Evolutionary conservation across 2,329 filamentous ascomycete species (phyloP).

Genomic region (Claviceps paspali): DNA sequence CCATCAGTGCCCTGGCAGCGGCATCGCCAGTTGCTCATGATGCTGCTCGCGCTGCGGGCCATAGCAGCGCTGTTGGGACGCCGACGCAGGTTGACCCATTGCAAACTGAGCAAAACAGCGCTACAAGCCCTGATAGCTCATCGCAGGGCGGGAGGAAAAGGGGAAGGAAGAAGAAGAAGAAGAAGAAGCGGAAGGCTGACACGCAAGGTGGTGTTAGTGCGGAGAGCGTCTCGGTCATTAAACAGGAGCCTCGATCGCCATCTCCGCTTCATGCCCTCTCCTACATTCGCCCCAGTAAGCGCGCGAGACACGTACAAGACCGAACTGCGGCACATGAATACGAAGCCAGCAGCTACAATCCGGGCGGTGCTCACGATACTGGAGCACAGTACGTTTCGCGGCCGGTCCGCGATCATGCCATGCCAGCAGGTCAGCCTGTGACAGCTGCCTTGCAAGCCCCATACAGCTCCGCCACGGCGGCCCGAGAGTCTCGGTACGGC

Average conservation of each 20-base stretch:
- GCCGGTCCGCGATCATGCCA: conserved; percentile 15
- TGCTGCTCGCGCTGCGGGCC: conserved; percentile 30
- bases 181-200: conserved; percentile 39
- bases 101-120: too few species aligned
- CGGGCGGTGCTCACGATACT: conserved; percentile 20
- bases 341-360: conserved; percentile 29
- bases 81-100: too few species aligned
- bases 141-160: conserved; percentile 38
- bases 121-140: conserved; percentile 46
- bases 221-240: conserved; percentile 40
- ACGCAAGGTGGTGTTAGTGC: conserved; percentile 30
- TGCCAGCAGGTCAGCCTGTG: conserved; percentile 5
- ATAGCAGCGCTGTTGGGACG: too few species aligned
- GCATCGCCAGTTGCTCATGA: conserved; percentile 3
- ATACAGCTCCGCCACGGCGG: conserved; percentile 12
- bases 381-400: conserved; percentile 19
- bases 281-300: conserved; percentile 40
- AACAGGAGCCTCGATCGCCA: conserved; percentile 48
- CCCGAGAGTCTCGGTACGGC: conserved; percentile 16
- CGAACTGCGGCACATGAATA: conserved; percentile 17
- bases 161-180: conserved; percentile 22
- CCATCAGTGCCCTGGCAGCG: conserved; percentile 25
- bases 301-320: conserved; percentile 32
- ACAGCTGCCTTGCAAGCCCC: conserved; percentile 5
- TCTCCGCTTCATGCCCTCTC: conserved; percentile 40